These are phyloP conservation scores for Nakaseomyces delphensis DNA, from an alignment of 1,139 yeast species.

Conservation along the genomic window DNA sequence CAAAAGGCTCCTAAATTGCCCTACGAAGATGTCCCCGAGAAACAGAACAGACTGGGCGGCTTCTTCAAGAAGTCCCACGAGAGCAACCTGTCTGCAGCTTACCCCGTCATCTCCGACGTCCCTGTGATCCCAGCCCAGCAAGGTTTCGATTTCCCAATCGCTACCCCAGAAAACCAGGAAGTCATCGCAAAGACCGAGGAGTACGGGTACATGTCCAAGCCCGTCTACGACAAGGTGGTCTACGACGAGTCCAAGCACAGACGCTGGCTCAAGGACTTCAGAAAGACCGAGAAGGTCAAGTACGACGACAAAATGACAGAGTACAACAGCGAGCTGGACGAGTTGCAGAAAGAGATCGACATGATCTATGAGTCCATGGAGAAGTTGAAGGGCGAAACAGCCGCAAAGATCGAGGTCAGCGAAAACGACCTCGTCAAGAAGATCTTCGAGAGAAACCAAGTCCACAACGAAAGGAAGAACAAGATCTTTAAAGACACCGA, in stretches of 20 bases:
- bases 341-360: constrained; percentile 19
- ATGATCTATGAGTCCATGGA: constrained; percentile 20
- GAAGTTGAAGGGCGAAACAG: constrained; percentile 19
- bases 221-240: constrained; percentile 25
- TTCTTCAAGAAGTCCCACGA: constrained; percentile 3
- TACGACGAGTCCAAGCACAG: constrained; percentile 21
- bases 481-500: constrained; percentile 25
- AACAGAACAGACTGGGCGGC: not conserved
- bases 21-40: not conserved
- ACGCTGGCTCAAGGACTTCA: constrained; percentile 16
- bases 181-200: constrained; percentile 21
- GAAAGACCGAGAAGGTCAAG: constrained; percentile 13
- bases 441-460: constrained; percentile 21
- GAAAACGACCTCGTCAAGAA: constrained; percentile 20
- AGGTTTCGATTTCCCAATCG: constrained; percentile 17
- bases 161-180: constrained; percentile 29
- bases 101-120: not conserved
- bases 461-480: constrained; percentile 19
- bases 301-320: constrained; percentile 13
- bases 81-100: not conserved
- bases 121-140: constrained; percentile 6
- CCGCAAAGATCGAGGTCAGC: constrained; percentile 22
- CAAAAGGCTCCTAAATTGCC: constrained; percentile 3
- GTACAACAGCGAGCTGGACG: constrained; percentile 18
- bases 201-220: constrained; percentile 26